Base-by-base conservation (phyloP, 305 asterid species). In the Fraxinus dipetala region DNA sequence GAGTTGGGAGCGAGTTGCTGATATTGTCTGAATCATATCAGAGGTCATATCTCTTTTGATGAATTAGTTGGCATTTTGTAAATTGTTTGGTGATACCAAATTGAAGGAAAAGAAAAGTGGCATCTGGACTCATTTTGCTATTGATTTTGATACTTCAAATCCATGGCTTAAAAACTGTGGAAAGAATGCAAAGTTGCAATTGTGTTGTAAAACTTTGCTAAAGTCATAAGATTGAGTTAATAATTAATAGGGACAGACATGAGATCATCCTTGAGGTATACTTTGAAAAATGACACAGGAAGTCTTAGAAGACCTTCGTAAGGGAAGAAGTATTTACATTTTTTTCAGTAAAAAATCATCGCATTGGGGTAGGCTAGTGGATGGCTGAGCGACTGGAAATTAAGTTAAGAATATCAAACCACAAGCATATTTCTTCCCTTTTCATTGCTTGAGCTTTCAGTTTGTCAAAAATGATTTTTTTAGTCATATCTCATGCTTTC, bases 161-260 rank as follows among this genome's bases (percentile, higher is more conserved):
- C 78, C 81, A 45, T 79, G 74, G 51, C 80, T 69, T 35, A 36
- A 20, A 24, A 45, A 80, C 56, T 48, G 70, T 45, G 51, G 63
- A 56, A 32, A 65, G 79, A 76, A 18, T 61, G 70, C 28, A 61
- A 20, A 6, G 30, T 61, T 22, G 18, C 73, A 65, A 65, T 65
- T 13, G 43, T 35, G 2, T 75, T 32, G 5, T 51, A 74, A 54
- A 34, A 24, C 35, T 81, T n/a, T 48, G 76, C 56, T 45, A 45
- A 45, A 45, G 56, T 14, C 56, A 79, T 48, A 34, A 45, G 73
- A 75, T 76, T 81, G 79, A 76, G 76, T 75, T 73, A 77, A 73
- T 80, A 77, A 35, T 22, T 38, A 54, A 48, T 76, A 36, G 45
- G 72, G 67, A 83, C 36, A 28, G 14, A 38, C 74, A 67, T 67